Conservation (phyloP, 1,284 basidiomycete species). For the Ceratobasidium theobromae region DNA sequence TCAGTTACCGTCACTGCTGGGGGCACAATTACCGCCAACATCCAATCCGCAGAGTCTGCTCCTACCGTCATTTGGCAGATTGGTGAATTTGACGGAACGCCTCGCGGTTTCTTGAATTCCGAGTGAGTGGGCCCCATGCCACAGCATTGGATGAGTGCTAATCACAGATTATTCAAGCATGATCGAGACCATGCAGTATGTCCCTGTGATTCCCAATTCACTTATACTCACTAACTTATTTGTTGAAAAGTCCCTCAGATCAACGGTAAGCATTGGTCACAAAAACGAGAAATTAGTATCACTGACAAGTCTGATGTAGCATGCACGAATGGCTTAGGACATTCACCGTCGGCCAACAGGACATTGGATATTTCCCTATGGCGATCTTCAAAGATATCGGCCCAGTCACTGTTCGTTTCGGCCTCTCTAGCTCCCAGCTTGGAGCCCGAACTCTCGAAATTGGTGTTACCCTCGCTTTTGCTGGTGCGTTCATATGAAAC, state of each 20-base stretch:
- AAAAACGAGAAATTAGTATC: too few relatives aligned
- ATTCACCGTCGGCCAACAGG: conserved; percentile 43
- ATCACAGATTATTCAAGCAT: conserved; percentile 41
- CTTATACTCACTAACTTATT: background rate
- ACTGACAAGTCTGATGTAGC: conserved; percentile 28
- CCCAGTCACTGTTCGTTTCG: conserved; percentile 30
- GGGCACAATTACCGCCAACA: conserved; percentile 41
- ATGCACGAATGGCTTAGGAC: conserved; percentile 51
- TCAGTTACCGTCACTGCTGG: conserved; percentile 50
- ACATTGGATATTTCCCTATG: conserved; percentile 44
- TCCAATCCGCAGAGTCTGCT: conserved; percentile 43
- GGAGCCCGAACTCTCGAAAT: conserved; percentile 32
- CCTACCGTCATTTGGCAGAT: conserved; percentile 51
- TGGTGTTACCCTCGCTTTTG: conserved; percentile 27
- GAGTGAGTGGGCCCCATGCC: conserved; percentile 41
- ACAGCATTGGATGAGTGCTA: background rate
- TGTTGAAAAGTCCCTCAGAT: conserved; percentile 10
- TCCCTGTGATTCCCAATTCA: conserved; percentile 25
- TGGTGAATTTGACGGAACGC: conserved; percentile 52
- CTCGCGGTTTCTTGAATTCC: conserved; percentile 52
- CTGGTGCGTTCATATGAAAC: background rate
- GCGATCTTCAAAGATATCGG: conserved; percentile 45
- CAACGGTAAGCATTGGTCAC: conserved; percentile 1
- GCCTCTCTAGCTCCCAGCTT: conserved; percentile 25
- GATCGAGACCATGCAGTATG: conserved; percentile 55